Evolutionary conservation across 352 stramenopile species (phyloP).

Genomic region (Phytophthora sojae): DNA sequence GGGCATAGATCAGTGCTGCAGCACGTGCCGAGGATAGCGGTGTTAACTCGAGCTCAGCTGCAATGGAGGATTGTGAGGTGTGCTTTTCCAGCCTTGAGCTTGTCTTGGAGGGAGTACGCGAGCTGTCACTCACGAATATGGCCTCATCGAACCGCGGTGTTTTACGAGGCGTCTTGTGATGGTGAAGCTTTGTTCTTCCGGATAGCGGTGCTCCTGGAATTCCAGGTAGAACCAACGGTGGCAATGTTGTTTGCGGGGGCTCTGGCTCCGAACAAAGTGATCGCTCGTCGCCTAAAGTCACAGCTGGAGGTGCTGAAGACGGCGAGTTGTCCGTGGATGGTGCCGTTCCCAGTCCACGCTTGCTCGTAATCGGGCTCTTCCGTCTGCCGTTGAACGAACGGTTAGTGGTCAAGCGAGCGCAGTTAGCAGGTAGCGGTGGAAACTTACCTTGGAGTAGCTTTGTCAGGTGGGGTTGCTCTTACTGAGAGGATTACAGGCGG

Average conservation of each 20-base stretch:
- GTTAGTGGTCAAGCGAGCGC: neutral
- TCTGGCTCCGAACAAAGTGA: slow-evolving; percentile 1
- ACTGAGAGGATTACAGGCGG: slow-evolving; percentile 3
- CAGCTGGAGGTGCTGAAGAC: slow-evolving; percentile 16
- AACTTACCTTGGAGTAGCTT: slow-evolving; percentile 21
- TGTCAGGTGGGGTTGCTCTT: slow-evolving; percentile 27
- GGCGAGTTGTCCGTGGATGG: slow-evolving; percentile 1
- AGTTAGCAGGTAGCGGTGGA: neutral
- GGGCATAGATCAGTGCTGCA: slow-evolving; percentile 41
- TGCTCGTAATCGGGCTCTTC: slow-evolving; percentile 39
- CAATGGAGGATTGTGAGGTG: slow-evolving; percentile 1
- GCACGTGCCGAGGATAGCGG: slow-evolving; percentile 40
- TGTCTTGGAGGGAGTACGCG: slow-evolving; percentile 7
- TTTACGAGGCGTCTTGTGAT: slow-evolving; percentile 20
- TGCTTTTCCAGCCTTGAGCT: slow-evolving; percentile 15
- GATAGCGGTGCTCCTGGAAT: slow-evolving; percentile 6
- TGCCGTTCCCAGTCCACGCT: slow-evolving; percentile 31
- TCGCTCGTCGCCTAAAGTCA: neutral
- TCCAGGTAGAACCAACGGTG: slow-evolving; percentile 26
- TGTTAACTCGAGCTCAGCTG: slow-evolving; percentile 24
- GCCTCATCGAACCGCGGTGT: slow-evolving; percentile 12
- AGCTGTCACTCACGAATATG: slow-evolving; percentile 8
- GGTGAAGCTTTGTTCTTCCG: slow-evolving; percentile 15
- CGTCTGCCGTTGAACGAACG: slow-evolving; percentile 7
- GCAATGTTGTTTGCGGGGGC: slow-evolving; percentile 7